phyloP scores from a whole-genome alignment of 176 grass and related monocot species.

The Poa annua region DNA sequence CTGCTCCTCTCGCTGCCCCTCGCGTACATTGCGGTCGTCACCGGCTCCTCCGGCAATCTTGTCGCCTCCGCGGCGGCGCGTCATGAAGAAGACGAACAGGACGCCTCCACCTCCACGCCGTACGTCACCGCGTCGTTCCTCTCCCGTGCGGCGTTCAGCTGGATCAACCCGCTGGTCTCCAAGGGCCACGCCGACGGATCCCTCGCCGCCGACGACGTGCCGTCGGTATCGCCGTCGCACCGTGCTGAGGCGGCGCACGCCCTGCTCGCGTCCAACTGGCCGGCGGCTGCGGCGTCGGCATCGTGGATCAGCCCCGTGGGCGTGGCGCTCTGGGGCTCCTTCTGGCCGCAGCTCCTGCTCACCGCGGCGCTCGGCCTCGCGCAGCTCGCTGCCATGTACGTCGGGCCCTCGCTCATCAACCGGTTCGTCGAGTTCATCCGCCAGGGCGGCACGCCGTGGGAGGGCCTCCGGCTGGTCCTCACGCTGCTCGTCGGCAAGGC shows the following conservation, averaged over 20 bases:
- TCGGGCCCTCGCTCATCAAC: conserved; percentile 46
- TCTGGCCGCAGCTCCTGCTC: conserved; percentile 48
- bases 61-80: neutral
- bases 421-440: conserved; percentile 48
- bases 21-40: conserved; percentile 11
- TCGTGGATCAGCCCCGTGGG: conserved; percentile 50
- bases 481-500: conserved; percentile 53
- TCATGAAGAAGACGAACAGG: neutral
- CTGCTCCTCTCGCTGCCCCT: conserved; percentile 38
- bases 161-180: conserved; percentile 46
- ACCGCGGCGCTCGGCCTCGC: conserved; percentile 30
- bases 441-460: conserved; percentile 35
- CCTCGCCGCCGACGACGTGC: conserved; percentile 37
- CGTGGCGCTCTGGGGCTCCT: conserved; percentile 43
- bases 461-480: conserved; percentile 46
- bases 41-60: neutral
- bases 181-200: conserved; percentile 23
- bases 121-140: conserved; percentile 45
- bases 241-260: conserved; percentile 29
- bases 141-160: conserved; percentile 48
- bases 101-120: neutral
- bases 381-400: conserved; percentile 45
- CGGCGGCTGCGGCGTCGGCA: neutral
- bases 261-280: conserved; percentile 45
- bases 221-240: conserved; percentile 16